These are phyloP conservation scores for Plasmodium malariae DNA, from an alignment of 169 alveolate species.

Conservation along the genomic window DNA sequence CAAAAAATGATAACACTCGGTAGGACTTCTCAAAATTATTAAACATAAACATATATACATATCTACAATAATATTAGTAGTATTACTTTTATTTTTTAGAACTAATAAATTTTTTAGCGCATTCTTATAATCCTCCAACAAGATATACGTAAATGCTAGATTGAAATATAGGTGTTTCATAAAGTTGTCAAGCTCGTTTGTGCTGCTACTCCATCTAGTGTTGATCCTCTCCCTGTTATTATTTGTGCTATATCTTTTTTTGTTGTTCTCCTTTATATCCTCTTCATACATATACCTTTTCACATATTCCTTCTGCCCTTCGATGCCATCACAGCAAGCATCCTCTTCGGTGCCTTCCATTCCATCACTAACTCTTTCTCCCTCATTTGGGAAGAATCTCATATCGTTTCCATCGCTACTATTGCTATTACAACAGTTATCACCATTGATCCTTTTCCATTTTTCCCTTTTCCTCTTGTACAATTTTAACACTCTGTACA, in stretches of 20 bases:
- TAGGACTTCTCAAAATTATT: constrained; percentile 1
- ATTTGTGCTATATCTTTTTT: neutral
- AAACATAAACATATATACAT: constrained; percentile 37
- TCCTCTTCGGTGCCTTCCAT: neutral
- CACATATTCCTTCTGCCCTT: neutral
- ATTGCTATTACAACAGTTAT: neutral
- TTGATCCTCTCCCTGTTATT: neutral
- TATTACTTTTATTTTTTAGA: constrained; percentile 1
- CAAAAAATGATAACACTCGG: constrained; percentile 56
- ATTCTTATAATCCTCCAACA: constrained; percentile 65
- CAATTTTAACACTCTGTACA: constrained; percentile 42
- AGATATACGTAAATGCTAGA: constrained; percentile 57
- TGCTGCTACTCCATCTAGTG: neutral
- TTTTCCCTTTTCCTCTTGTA: constrained; percentile 30
- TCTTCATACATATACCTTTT: neutral
- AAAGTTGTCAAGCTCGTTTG: constrained; percentile 30
- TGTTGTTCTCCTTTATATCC: neutral
- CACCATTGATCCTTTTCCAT: neutral
- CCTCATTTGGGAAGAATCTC: too few relatives aligned
- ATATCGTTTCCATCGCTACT: neutral
- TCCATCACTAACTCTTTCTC: too few relatives aligned
- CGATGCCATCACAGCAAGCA: neutral
- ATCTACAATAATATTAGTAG: constrained; percentile 20
- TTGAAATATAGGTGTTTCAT: constrained; percentile 63
- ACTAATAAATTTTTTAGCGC: constrained; percentile 35